phyloP scores from a whole-genome alignment of 129 eudicot species.

The Chrysanthemum makinoi region DNA sequence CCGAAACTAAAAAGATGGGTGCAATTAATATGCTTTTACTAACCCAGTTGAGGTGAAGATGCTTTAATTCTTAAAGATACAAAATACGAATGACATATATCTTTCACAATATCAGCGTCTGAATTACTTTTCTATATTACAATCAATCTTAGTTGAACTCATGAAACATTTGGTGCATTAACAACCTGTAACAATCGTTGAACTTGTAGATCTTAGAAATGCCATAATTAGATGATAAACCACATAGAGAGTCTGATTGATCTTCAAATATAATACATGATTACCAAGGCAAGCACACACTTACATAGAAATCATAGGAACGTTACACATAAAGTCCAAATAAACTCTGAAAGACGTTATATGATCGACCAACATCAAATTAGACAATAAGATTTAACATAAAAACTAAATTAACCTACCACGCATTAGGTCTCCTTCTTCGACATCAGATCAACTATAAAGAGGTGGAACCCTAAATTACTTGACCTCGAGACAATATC shows the following conservation, averaged over 20 bases:
- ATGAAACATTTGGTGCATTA: neutral
- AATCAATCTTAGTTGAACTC: neutral
- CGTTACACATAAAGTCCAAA: constrained; percentile 30
- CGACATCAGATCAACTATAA: neutral
- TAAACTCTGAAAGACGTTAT: constrained; percentile 29
- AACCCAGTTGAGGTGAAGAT: constrained; percentile 1
- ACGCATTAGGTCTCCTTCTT: constrained; percentile 20
- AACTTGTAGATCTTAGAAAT: neutral
- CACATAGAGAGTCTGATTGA: neutral
- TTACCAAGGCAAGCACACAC: constrained; percentile 34
- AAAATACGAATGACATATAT: neutral
- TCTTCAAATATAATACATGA: constrained; percentile 24
- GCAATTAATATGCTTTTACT: neutral
- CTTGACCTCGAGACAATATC: constrained; percentile 15
- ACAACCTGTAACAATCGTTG: neutral
- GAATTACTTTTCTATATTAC: neutral
- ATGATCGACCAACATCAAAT: constrained; percentile 22
- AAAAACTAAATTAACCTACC: constrained; percentile 33
- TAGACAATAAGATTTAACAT: constrained; percentile 15
- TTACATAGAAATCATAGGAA: constrained; percentile 23
- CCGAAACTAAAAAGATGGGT: neutral
- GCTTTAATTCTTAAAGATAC: constrained; percentile 6
- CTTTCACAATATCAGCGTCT: too few relatives aligned
- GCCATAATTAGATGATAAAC: neutral
- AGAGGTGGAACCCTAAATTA: constrained; percentile 21